Evolutionary conservation across 1,284 basidiomycete genomes (phyloP), one percentile per base, ranked within the genome.

Genomic region (Grifola frondosa): DNA sequence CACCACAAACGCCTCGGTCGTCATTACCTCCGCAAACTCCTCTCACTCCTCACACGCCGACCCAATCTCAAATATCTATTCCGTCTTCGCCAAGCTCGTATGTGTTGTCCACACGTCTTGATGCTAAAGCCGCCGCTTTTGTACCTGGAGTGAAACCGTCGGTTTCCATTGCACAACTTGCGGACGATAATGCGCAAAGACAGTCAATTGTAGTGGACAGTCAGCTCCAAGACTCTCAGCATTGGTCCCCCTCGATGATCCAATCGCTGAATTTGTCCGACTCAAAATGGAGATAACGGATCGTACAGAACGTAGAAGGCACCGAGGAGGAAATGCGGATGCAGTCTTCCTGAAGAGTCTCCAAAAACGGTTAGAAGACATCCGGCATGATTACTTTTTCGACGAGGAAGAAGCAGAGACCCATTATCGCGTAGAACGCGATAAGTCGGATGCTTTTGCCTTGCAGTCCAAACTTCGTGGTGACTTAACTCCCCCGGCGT

Each of bases 381-480:
- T 86, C 15, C 79, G 81, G 61, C 70, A 73, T 34, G 80, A 87
- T 56, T 91, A 92, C 55, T 75, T 93, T 52, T 94, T 93, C 57
- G 77, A 82, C 47, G 70, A 79, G 50, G 77, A 74, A 45, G 85
- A 88, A 45, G 90, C 81, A 25, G 78, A 88, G 51, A 69, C 66
- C 3, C 60, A 75, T 6, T 88, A 84, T 61, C 70, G 67, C 29
- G 64, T 68, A 7, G 77, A 86, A 55, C 78, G 80, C 37, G 66
- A 75, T 29, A 78, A 77, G 54, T 67, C 67, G 13, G 76, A 84
- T 30, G 68, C 72, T 15, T 56, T 63, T 2, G 61, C 69, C 7
- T 69, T 91, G 10, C 73, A 80, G 48, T 73, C 71, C 5, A 75
- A 72, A 37, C 68, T 91, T 30, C 77, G 75, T 20, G 75, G 75